A percentile compares a stretch with the other conserved stretches of the same genome.
These are phyloP conservation scores for Teunomyces aglyptinius DNA, from an alignment of 805 yeast genomes.

Conservation along the genomic window DNA sequence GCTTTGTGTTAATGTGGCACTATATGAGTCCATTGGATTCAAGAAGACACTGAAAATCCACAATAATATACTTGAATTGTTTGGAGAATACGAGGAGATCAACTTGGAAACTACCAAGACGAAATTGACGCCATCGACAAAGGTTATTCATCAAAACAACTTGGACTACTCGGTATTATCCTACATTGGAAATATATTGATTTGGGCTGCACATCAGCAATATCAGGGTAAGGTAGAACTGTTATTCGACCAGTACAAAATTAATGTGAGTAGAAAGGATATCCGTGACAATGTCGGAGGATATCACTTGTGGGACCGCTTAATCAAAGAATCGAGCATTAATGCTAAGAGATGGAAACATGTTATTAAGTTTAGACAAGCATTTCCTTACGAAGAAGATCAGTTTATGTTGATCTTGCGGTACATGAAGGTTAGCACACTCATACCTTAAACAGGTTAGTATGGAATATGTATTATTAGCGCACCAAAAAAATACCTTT, in stretches of 20 bases:
- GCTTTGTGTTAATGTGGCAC: constrained; percentile 34
- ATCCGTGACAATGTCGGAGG: constrained; percentile 34
- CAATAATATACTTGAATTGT: constrained; percentile 26
- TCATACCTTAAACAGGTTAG: constrained; percentile 14
- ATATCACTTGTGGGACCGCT: constrained; percentile 39
- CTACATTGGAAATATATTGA: constrained; percentile 36
- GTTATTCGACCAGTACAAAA: constrained; percentile 17
- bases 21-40: constrained; percentile 36
- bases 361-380: constrained; percentile 34
- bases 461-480: background rate
- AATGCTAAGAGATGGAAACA: constrained; percentile 44
- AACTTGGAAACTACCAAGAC: constrained; percentile 33
- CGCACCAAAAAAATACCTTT: too few relatives aligned
- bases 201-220: constrained; percentile 36
- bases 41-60: constrained; percentile 21
- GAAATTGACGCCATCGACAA: constrained; percentile 32
- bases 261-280: constrained; percentile 15
- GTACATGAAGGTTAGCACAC: constrained; percentile 28
- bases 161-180: constrained; percentile 39
- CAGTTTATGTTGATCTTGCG: constrained; percentile 38
- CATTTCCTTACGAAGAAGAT: constrained; percentile 37
- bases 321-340: constrained; percentile 31
- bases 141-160: constrained; percentile 31
- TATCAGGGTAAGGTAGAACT: constrained; percentile 8
- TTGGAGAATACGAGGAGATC: constrained; percentile 30